These are phyloP conservation scores for Penicillium paradoxum DNA, from an alignment of 495 filamentous ascomycete genomes.

Conservation along the genomic window DNA sequence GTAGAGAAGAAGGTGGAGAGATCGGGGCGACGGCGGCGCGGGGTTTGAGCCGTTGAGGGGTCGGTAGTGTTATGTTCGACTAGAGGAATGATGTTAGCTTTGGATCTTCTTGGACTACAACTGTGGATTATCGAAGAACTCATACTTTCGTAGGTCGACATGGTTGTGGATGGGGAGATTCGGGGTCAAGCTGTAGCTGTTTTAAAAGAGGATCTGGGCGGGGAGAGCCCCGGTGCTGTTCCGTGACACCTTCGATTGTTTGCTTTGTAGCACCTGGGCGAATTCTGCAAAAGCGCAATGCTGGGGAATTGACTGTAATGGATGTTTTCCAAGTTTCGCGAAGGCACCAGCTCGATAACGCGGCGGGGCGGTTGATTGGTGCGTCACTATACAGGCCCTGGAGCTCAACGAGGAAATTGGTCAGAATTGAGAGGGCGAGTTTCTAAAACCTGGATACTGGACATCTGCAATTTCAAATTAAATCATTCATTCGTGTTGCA, in stretches of 20 bases:
- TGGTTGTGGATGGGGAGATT: slow-evolving; percentile 21
- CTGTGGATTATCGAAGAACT: background rate
- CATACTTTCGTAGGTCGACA: slow-evolving; percentile 56
- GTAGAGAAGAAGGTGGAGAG: slow-evolving; percentile 84
- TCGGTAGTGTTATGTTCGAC: slow-evolving; percentile 75
- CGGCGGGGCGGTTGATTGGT: slow-evolving; percentile 14
- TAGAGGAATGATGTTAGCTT: slow-evolving; percentile 27
- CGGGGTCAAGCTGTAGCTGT: slow-evolving; percentile 3
- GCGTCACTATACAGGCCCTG: background rate
- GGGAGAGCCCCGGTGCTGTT: slow-evolving; percentile 14
- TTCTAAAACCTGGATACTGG: background rate
- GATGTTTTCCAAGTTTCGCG: background rate
- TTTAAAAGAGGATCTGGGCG: slow-evolving; percentile 2
- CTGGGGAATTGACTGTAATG: background rate
- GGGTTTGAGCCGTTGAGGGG: slow-evolving; percentile 30
- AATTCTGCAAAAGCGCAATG: background rate
- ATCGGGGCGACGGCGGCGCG: slow-evolving; percentile 62
- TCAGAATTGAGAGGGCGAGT: background rate
- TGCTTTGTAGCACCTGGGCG: slow-evolving; percentile 2
- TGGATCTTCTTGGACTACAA: background rate
- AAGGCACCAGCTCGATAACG: slow-evolving; percentile 28
- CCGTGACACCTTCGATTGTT: slow-evolving; percentile 13
- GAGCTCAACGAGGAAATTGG: background rate
- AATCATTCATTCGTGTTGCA: background rate
- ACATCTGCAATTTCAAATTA: background rate